phyloP scores from a whole-genome alignment of 1,284 basidiomycete genomes.

The Puccinia novopanici region DNA sequence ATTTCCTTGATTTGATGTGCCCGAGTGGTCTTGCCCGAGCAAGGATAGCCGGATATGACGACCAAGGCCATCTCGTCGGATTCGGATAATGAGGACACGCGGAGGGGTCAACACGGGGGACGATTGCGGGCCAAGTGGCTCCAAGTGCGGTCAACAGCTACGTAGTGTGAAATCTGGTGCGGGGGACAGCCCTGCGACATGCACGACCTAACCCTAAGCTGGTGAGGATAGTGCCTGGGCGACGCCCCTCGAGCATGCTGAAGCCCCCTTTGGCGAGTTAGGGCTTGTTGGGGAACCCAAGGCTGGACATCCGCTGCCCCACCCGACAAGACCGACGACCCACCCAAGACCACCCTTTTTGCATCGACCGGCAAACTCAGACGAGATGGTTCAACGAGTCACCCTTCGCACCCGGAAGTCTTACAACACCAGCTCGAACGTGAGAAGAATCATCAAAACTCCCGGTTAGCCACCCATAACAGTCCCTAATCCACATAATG shows the following conservation, averaged over 20 bases:
- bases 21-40: conserved; percentile 45
- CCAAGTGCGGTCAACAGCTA: not conserved
- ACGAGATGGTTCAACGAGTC: conserved; percentile 91
- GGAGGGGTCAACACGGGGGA: not conserved
- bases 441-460: conserved; percentile 93
- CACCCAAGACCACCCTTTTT: conserved; percentile 9
- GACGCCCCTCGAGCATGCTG: not conserved
- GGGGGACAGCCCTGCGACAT: conserved; percentile 2
- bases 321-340: not conserved
- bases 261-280: not conserved
- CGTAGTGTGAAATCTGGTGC: not conserved
- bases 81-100: not conserved
- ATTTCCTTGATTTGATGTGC: conserved; percentile 45
- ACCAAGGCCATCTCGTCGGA: conserved; percentile 39
- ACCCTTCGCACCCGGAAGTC: conserved; percentile 97
- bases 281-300: not conserved
- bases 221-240: not conserved
- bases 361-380: conserved; percentile 8
- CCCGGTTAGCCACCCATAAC: conserved; percentile 61
- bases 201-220: conserved; percentile 25
- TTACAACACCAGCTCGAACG: conserved; percentile 98
- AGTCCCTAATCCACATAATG: not conserved
- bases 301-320: not conserved
- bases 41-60: conserved; percentile 38
- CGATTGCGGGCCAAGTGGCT: not conserved